Percentiles rank a stretch among this genome's conserved stretches.
Evolutionary conservation across 2,329 filamentous ascomycete genomes (phyloP).

Genomic region (Nothophoma quercina): DNA sequence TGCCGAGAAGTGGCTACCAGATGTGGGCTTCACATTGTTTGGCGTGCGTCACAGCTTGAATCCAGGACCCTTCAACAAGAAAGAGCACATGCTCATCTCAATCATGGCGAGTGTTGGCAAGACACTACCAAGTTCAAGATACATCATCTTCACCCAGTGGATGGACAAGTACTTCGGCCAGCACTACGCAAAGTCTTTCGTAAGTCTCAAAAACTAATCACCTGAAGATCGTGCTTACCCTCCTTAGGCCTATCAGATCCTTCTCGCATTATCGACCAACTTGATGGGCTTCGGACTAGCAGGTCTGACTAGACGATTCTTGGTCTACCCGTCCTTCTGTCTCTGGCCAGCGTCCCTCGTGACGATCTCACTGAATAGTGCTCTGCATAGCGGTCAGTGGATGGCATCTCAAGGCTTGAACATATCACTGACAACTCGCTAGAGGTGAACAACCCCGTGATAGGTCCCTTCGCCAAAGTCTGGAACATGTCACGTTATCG

Average conservation of each 20-base stretch:
- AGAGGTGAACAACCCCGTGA: conserved; percentile 3
- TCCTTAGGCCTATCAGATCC: conserved; percentile 11
- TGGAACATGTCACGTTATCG: conserved; percentile 20
- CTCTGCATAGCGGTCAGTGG: conserved; percentile 4
- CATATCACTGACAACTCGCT: not conserved
- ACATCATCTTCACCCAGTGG: conserved; percentile 61
- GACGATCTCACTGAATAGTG: conserved; percentile 15
- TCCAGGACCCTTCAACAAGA: conserved; percentile 20
- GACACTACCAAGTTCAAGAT: conserved; percentile 58
- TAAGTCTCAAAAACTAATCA: too few relatives aligned
- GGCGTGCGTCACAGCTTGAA: conserved; percentile 16
- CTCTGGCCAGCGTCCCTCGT: conserved; percentile 21
- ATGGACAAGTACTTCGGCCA: conserved; percentile 62
- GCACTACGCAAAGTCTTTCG: conserved; percentile 56
- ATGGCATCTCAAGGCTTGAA: not conserved
- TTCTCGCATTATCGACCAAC: conserved; percentile 8
- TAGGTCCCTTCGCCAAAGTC: conserved; percentile 7
- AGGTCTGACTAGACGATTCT: conserved; percentile 11
- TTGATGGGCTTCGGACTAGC: conserved; percentile 17
- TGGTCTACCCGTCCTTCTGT: conserved; percentile 20
- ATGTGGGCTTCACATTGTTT: conserved; percentile 9
- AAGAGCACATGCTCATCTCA: conserved; percentile 26
- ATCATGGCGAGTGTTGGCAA: conserved; percentile 47
- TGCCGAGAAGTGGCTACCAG: conserved; percentile 9
- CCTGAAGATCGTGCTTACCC: too few relatives aligned